Evolutionary conservation across 2,329 filamentous ascomycete genomes (phyloP).

Genomic region (Verticillium isaacii): DNA sequence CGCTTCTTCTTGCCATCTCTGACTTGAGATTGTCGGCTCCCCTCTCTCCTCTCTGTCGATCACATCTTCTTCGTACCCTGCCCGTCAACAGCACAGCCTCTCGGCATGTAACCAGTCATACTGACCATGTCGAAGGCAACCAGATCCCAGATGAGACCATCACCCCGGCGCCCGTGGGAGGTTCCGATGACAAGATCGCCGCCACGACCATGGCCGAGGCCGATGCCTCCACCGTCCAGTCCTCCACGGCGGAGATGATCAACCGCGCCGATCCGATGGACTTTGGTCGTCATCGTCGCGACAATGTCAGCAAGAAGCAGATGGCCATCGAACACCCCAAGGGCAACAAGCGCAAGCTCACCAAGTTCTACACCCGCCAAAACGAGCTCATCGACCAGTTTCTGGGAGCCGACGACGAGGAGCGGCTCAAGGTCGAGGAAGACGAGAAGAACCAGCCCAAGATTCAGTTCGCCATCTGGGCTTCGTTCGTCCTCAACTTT

Average conservation of each 20-base stretch:
- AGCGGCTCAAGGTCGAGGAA: slow-evolving; percentile 45
- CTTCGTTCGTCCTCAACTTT: slow-evolving; percentile 45
- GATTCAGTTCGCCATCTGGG: slow-evolving; percentile 49
- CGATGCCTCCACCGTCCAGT: slow-evolving; percentile 3
- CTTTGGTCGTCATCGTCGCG: slow-evolving; percentile 33
- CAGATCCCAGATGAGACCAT: neutral
- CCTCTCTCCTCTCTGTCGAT: neutral
- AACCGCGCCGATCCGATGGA: slow-evolving; percentile 28
- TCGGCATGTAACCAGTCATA: neutral
- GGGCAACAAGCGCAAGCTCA: slow-evolving; percentile 35
- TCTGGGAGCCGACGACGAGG: slow-evolving; percentile 51
- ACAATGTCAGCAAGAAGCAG: slow-evolving; percentile 34
- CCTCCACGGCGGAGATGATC: slow-evolving; percentile 6
- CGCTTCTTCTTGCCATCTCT: neutral
- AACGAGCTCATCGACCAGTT: slow-evolving; percentile 47
- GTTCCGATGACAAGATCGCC: slow-evolving; percentile 1
- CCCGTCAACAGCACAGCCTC: neutral
- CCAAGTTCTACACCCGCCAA: slow-evolving; percentile 42
- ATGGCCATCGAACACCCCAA: slow-evolving; percentile 43
- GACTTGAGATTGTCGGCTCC: neutral
- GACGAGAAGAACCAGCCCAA: slow-evolving; percentile 43
- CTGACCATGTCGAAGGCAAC: neutral
- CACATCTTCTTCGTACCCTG: neutral
- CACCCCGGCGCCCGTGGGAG: neutral
- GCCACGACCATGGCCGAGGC: neutral